Percentiles rank a stretch among this genome's conserved stretches.
Evolutionary conservation across 2,329 filamentous ascomycete genomes (phyloP).

Genomic region (Epichloe bromicola): DNA sequence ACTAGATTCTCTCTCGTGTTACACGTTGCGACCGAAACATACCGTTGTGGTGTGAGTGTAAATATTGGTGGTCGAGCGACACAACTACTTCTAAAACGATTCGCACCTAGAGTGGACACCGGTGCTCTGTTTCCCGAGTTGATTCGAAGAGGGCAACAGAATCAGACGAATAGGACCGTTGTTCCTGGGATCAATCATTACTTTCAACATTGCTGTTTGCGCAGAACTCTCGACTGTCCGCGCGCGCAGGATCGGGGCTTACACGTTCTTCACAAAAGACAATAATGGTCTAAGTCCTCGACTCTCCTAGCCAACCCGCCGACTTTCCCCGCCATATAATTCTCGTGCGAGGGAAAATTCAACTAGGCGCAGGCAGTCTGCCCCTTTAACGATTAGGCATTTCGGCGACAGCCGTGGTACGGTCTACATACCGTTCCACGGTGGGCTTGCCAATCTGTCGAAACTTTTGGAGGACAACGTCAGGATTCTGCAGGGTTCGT

Average conservation of each 20-base stretch:
- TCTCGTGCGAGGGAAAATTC: constrained; percentile 6
- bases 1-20: constrained; percentile 5
- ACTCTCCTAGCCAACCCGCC: background rate
- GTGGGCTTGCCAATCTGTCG: constrained; percentile 11
- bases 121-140: background rate
- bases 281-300: constrained; percentile 4
- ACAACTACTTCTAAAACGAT: background rate
- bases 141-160: background rate
- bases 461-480: constrained; percentile 7
- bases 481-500: constrained; percentile 11
- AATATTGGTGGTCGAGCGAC: background rate
- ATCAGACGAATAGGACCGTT: background rate
- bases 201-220: background rate
- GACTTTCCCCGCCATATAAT: background rate
- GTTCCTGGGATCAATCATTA: too few relatives aligned
- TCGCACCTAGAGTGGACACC: background rate
- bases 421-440: constrained; percentile 29
- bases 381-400: constrained; percentile 9
- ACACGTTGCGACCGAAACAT: constrained; percentile 18
- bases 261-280: background rate
- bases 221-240: background rate
- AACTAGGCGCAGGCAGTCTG: constrained; percentile 1
- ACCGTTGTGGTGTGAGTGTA: constrained; percentile 9
- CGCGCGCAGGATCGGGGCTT: background rate
- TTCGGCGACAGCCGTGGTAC: constrained; percentile 20